phyloP scores from a whole-genome alignment of 2,329 filamentous ascomycete genomes.

The Fusarium stilboides region DNA sequence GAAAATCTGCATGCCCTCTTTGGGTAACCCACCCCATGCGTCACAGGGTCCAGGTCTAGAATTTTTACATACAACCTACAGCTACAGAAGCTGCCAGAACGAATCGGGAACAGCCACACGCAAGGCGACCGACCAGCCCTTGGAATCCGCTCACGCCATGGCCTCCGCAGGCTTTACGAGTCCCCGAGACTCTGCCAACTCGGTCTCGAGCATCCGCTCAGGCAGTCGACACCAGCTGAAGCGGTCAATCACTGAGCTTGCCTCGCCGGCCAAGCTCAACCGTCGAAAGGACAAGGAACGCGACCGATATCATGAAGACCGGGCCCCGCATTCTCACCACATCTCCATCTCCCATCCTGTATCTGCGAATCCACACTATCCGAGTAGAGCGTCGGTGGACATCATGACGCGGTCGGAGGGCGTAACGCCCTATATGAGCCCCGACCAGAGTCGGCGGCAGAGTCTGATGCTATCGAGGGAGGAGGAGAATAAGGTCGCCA shows the following conservation, averaged over 20 bases:
- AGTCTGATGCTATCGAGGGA: slow-evolving; percentile 57
- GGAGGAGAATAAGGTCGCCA: slow-evolving; percentile 45
- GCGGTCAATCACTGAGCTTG: slow-evolving; percentile 69
- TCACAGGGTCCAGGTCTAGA: slow-evolving; percentile 37
- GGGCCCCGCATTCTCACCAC: slow-evolving; percentile 38
- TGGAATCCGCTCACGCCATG: slow-evolving; percentile 36
- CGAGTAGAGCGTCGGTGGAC: slow-evolving; percentile 61
- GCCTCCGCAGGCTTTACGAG: slow-evolving; percentile 46
- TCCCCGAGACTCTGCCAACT: slow-evolving; percentile 47
- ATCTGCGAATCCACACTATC: slow-evolving; percentile 50
- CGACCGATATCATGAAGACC: slow-evolving; percentile 52
- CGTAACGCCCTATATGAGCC: slow-evolving; percentile 61
- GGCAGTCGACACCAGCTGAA: slow-evolving; percentile 66
- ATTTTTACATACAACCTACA: slow-evolving; percentile 7
- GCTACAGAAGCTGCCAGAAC: slow-evolving; percentile 15
- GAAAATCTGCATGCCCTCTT: slow-evolving; percentile 23
- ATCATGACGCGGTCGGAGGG: slow-evolving; percentile 62
- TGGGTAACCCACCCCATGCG: slow-evolving; percentile 36
- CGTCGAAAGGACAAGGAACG: slow-evolving; percentile 53
- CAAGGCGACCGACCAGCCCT: neutral
- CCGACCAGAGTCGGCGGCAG: slow-evolving; percentile 60
- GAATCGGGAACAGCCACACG: slow-evolving; percentile 35
- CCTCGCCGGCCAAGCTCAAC: slow-evolving; percentile 62
- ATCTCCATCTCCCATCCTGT: slow-evolving; percentile 38
- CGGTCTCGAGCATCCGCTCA: slow-evolving; percentile 46